Evolutionary conservation across 176 grass and related monocot genomes (phyloP).

Genomic region (Oryza glaberrima): DNA sequence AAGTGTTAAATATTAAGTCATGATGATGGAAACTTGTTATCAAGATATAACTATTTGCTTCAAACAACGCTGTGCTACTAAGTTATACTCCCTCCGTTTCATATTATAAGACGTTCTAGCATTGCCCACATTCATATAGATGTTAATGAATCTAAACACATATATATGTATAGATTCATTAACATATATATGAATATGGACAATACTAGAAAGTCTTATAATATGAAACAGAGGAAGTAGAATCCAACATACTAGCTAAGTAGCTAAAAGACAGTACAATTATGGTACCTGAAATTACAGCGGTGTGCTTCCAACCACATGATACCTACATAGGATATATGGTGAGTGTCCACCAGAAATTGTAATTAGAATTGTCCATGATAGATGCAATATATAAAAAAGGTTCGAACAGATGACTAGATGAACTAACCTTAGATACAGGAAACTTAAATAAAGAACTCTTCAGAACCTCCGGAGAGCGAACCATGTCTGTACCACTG

Average conservation of each 20-base stretch:
- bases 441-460: slow-evolving; percentile 72
- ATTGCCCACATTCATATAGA: no score
- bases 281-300: slow-evolving; percentile 84
- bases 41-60: neutral
- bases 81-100: neutral
- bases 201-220: no score
- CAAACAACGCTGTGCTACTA: slow-evolving; percentile 14
- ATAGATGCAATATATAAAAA: slow-evolving; percentile 17
- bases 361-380: slow-evolving; percentile 40
- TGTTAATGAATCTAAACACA: no score
- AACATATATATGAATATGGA: no score
- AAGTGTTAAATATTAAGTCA: neutral
- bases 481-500: slow-evolving; percentile 74
- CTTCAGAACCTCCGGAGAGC: slow-evolving; percentile 67
- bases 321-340: slow-evolving; percentile 67
- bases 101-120: no score
- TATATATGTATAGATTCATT: no score
- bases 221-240: no score
- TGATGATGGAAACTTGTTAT: neutral
- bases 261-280: neutral
- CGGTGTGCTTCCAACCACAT: slow-evolving; percentile 99
- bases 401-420: slow-evolving; percentile 13
- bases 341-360: slow-evolving; percentile 33
- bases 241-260: slow-evolving; percentile 21
- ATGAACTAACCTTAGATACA: slow-evolving; percentile 65